phyloP scores from a whole-genome alignment of 2,329 filamentous ascomycete genomes.

The Cercospora sojina region DNA sequence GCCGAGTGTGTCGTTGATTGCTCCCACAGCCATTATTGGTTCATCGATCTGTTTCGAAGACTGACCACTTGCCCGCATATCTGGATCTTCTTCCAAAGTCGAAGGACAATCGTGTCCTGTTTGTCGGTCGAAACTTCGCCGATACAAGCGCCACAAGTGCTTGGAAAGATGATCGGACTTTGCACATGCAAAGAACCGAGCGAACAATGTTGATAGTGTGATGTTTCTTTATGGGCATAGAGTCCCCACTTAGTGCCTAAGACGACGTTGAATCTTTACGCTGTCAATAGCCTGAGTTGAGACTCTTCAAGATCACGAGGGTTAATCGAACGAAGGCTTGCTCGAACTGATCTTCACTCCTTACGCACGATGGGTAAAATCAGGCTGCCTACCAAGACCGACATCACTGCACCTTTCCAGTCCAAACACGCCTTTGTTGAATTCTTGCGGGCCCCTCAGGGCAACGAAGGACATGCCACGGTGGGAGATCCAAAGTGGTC shows the following conservation, averaged over 20 bases:
- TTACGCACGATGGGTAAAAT: neutral
- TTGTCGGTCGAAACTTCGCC: neutral
- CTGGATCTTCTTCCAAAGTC: neutral
- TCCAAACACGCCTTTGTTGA: neutral
- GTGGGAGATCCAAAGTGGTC: conserved; percentile 32
- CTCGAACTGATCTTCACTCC: neutral
- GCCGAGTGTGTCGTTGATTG: neutral
- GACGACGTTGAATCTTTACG: neutral
- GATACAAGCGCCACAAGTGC: neutral
- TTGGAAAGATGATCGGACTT: neutral
- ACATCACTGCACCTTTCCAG: neutral
- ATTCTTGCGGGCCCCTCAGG: neutral
- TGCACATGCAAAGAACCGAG: neutral
- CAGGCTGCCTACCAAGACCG: neutral
- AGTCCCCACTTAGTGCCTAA: neutral
- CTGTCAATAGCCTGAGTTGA: neutral
- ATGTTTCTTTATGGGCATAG: neutral
- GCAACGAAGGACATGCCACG: neutral
- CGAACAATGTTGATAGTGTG: neutral
- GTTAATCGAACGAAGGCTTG: too few species aligned
- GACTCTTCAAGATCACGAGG: too few species aligned
- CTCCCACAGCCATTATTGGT: neutral
- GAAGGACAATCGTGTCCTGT: neutral
- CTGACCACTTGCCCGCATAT: neutral
- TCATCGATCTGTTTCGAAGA: neutral